phyloP scores from a whole-genome alignment of 257 asterid species.

The Handroanthus guayacan region DNA sequence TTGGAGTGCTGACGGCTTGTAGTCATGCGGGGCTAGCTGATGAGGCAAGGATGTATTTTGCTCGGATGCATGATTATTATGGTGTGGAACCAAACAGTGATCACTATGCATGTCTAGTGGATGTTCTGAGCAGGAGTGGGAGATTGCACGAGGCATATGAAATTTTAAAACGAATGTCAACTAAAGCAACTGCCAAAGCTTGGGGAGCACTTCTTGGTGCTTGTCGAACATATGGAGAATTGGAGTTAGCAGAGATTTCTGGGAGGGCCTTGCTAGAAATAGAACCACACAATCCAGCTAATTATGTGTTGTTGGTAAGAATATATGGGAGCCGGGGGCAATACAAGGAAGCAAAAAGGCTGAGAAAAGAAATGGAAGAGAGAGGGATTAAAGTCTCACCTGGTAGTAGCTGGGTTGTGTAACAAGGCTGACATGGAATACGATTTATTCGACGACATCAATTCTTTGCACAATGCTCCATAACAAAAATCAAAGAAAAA shows the following conservation, averaged over 20 bases:
- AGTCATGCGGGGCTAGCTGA: slow-evolving; percentile 60
- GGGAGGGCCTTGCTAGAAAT: slow-evolving; percentile 54
- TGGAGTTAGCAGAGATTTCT: slow-evolving; percentile 58
- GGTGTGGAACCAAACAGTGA: slow-evolving; percentile 50
- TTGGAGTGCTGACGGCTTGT: slow-evolving; percentile 60
- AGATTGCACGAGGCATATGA: slow-evolving; percentile 54
- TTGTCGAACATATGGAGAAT: slow-evolving; percentile 57
- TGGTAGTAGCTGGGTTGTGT: slow-evolving; percentile 57
- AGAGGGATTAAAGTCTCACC: slow-evolving; percentile 50
- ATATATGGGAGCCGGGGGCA: slow-evolving; percentile 47
- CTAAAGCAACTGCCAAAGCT: slow-evolving; percentile 56
- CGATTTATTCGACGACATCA: not conserved
- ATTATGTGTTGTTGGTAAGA: slow-evolving; percentile 49
- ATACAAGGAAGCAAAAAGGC: slow-evolving; percentile 42
- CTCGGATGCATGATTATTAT: slow-evolving; percentile 38
- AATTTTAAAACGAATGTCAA: slow-evolving; percentile 48
- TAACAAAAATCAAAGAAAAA: not conserved
- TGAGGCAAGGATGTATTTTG: slow-evolving; percentile 47
- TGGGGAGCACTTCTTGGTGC: slow-evolving; percentile 67
- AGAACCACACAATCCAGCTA: slow-evolving; percentile 60
- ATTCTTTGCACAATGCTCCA: not conserved
- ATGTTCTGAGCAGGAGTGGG: slow-evolving; percentile 57
- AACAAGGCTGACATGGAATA: slow-evolving; percentile 20
- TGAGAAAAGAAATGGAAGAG: slow-evolving; percentile 51
- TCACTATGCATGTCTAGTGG: slow-evolving; percentile 59